Conservation (phyloP, 768 basidiomycete species). For the Amanita subjunquillea region DNA sequence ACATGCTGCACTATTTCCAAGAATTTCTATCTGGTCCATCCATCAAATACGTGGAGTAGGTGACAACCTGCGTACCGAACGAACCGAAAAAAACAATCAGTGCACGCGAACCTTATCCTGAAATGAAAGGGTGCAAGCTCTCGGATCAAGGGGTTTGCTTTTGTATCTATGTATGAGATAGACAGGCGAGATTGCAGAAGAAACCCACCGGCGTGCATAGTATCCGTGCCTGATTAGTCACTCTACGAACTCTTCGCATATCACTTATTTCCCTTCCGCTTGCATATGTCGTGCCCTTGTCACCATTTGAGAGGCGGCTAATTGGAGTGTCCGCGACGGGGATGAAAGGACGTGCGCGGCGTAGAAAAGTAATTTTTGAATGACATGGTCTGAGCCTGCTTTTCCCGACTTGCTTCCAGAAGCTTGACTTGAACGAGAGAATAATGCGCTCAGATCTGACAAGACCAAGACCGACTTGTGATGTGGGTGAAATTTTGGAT, state of each 20-base stretch:
- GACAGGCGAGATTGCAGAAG: too few relatives aligned
- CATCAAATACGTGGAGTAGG: too few relatives aligned
- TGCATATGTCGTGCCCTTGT: slow-evolving; percentile 17
- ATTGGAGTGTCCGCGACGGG: slow-evolving; percentile 29
- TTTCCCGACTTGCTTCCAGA: not conserved
- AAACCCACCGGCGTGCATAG: too few relatives aligned
- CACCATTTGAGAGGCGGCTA: slow-evolving; percentile 30
- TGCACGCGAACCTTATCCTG: too few relatives aligned
- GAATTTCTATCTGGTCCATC: too few relatives aligned
- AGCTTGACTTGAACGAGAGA: slow-evolving; percentile 10
- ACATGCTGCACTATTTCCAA: too few relatives aligned
- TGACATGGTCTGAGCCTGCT: slow-evolving; percentile 24
- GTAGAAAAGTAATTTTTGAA: slow-evolving; percentile 62
- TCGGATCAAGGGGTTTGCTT: too few relatives aligned
- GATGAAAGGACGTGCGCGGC: slow-evolving; percentile 47
- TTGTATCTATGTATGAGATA: too few relatives aligned
- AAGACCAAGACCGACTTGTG: slow-evolving; percentile 33
- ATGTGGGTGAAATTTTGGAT: slow-evolving; percentile 27
- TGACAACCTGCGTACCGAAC: too few relatives aligned
- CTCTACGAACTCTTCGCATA: not conserved
- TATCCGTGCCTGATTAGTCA: not conserved
- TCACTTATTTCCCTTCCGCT: slow-evolving; percentile 4
- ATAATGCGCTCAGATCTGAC: slow-evolving; percentile 43
- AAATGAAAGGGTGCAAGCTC: too few relatives aligned
- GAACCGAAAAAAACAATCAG: too few relatives aligned